Evolutionary conservation across 2,329 filamentous ascomycete genomes (phyloP), one percentile per base, ranked within the genome.

Genomic region (Fusarium euwallaceae): DNA sequence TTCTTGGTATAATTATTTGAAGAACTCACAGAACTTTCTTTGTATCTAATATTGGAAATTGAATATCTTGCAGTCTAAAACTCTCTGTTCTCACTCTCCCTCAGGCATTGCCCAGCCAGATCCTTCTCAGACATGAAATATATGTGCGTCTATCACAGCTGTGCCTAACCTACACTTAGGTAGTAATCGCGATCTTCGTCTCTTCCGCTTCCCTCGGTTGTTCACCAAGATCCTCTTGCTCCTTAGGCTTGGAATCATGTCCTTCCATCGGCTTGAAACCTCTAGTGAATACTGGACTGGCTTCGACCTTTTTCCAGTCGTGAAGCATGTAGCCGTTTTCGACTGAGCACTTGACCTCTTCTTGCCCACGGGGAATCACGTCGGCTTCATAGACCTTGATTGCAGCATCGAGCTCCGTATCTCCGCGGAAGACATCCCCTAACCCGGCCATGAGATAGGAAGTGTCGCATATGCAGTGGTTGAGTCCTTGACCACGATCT

Each of bases 211-310:
- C 58, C 55, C 36, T 64, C 24, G 16, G 16, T 20, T 32, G 11
- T 6, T 32, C 27, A 9, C 27, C 48, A 53, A 66, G 39, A 7
- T 37, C 58, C 17, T 58, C 69, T 10, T 41, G 17, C 10, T 60
- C 48, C 29, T 62, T 34, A 7, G 53, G 55, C 16, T 65, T 56
- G 2, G 65, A 61, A 45, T 74, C 73, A 22, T 77, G 75, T 2
- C 73, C 73, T 14, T 77, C 73, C 75, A 77, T 77, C 1, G 75
- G 75, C 27, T 74, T 77, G 64, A 77, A 77, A 2, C 75, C 75
- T 4, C 71, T 67, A 27, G 71, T 74, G 27, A 77, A 77, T 2
- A 77, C 75, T 8, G 75, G 75, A 16, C 75, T 77, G 2, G 64
- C 22, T 48, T 73, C 64, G 22, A 77, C 70, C 56, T 76, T 72